Base-by-base conservation (phyloP, 805 yeast genomes). In the Kodamaea laetipori region DNA sequence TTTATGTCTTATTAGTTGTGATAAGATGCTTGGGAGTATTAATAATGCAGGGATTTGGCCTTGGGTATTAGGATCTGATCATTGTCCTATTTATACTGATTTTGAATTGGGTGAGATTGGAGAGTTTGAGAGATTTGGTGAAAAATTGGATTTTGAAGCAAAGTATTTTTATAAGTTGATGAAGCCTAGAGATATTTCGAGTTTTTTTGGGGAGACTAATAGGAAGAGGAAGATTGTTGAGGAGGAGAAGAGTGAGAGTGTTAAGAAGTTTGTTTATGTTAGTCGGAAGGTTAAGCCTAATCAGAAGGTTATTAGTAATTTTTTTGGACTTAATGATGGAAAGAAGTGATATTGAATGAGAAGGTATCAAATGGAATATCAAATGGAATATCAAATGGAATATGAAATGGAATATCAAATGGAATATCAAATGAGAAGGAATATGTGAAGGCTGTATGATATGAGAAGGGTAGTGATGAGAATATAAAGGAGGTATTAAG, bases 1-100 rank as follows among this genome's bases (percentile, higher is more conserved):
- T 60, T 75, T 84, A 51, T 81, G 92, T 4, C 60, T 90, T 5
- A 63, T 76, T 0, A 75, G 84, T 18, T 24, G 34, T n/a, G 48
- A 63, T 6, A 52, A 50, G 0, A 48, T 84, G 37, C 53, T 65
- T 3, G 43, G 56, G 0, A 30, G 43, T 6, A 57, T 76, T 1
- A 48, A 56, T 3, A 61, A 71, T 34, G 74, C 80, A 0, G 76
- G 76, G 48, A 86, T 86, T n/a, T 75, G 86, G 76, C 83, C 89
- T 0, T 73, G 73, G 34, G 54, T 90, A 1, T 67, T 77, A 59
- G 99, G 99, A 0, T 88, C 97, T 0, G 99, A 92, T 60, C 99
- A 92, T 63, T 92, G 98, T 61, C 99, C 99, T 0, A 79, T 89
- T 0, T 89, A 61, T 56, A 74, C 89, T 1, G 97, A 89, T 59